Conservation (phyloP, 2,329 filamentous ascomycete species). For the Ilyonectria mors-panacis region DNA sequence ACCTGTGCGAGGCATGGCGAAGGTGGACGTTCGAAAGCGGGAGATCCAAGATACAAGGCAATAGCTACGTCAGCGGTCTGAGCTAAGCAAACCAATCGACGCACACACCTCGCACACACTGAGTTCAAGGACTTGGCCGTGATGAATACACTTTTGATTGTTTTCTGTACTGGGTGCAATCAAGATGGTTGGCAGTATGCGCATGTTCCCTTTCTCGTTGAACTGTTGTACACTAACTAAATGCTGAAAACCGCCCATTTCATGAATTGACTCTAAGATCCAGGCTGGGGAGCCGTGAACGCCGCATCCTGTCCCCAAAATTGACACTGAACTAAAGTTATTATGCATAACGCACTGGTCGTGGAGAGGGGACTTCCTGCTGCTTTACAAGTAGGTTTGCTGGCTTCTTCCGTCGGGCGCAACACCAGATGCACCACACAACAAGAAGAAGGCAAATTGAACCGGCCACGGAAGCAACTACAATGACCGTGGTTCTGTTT, state of each 20-base stretch:
- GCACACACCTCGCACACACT: too few species aligned
- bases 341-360: neutral
- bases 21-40: too few species aligned
- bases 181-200: too few species aligned
- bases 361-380: neutral
- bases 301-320: neutral
- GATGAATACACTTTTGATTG: too few species aligned
- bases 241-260: neutral
- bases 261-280: too few species aligned
- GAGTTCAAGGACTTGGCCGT: too few species aligned
- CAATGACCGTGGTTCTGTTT: conserved; percentile 36
- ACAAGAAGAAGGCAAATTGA: conserved; percentile 8
- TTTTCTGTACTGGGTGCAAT: too few species aligned
- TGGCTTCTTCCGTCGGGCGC: neutral
- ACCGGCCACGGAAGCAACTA: conserved; percentile 32
- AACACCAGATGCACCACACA: neutral
- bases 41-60: too few species aligned
- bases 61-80: too few species aligned
- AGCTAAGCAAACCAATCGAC: too few species aligned
- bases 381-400: neutral
- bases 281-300: neutral
- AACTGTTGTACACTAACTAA: neutral
- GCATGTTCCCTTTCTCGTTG: too few species aligned
- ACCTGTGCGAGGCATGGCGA: too few species aligned
- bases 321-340: neutral